A percentile compares a stretch with the other conserved stretches of the same genome.
Conservation (phyloP, 139 green algal species). For the Auxenochlorella pyrenoidosa region DNA sequence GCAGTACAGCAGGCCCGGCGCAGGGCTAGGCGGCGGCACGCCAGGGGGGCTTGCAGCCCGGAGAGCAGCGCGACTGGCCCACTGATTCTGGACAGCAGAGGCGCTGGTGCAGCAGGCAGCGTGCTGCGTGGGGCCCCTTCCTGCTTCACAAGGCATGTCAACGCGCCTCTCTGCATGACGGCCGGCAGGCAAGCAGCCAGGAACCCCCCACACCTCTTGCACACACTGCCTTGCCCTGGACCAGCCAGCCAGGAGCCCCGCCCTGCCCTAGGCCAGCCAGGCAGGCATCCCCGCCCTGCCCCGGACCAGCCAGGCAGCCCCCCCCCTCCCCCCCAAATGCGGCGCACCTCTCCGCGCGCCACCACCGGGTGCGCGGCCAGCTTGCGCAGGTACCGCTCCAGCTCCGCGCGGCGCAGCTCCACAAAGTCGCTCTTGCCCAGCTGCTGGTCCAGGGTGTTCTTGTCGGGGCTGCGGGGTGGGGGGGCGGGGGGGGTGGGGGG, state of each 20-base stretch:
- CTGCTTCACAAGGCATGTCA: too few relatives aligned
- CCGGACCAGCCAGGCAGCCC: not conserved
- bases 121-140: too few relatives aligned
- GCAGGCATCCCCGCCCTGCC: too few relatives aligned
- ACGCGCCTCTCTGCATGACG: too few relatives aligned
- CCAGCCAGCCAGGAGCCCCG: not conserved
- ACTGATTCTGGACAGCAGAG: too few relatives aligned
- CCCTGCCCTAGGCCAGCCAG: not conserved
- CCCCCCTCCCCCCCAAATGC: not conserved
- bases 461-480: conserved; percentile 69
- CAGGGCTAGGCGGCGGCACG: too few relatives aligned
- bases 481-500: not conserved
- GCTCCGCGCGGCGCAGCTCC: conserved; percentile 70
- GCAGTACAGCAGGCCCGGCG: not conserved
- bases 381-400: conserved; percentile 88
- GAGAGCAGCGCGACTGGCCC: too few relatives aligned
- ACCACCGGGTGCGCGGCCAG: conserved; percentile 86
- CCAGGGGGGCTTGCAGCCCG: too few relatives aligned
- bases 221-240: not conserved
- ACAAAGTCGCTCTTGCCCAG: conserved; percentile 77
- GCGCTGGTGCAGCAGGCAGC: too few relatives aligned
- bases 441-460: conserved; percentile 81
- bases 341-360: conserved; percentile 55
- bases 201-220: not conserved
- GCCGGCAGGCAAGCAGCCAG: too few relatives aligned